A percentile compares a stretch with the other conserved stretches of the same genome.
phyloP scores from a whole-genome alignment of 2,329 filamentous ascomycete genomes.

The Cucurbitaria berberidis region DNA sequence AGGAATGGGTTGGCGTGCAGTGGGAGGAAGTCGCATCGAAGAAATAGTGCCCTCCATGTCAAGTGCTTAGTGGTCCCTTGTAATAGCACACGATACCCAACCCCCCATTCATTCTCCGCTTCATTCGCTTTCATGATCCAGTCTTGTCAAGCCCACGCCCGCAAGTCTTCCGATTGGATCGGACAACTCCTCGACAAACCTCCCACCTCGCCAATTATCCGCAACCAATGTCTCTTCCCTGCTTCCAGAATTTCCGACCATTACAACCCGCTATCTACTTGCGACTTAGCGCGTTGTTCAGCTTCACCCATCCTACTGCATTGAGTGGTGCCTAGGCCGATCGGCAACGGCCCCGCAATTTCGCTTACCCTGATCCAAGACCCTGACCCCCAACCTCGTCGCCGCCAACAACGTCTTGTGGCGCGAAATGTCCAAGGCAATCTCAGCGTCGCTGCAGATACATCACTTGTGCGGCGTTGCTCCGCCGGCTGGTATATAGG shows the following conservation, averaged over 20 bases:
- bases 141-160: not conserved
- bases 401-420: slow-evolving; percentile 7
- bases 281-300: slow-evolving; percentile 6
- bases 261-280: not conserved
- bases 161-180: slow-evolving; percentile 6
- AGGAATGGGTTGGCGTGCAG: slow-evolving; percentile 98
- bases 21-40: slow-evolving; percentile 76
- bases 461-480: slow-evolving; percentile 7
- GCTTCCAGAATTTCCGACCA: slow-evolving; percentile 8
- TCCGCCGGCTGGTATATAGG: slow-evolving; percentile 1
- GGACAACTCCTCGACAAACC: slow-evolving; percentile 1
- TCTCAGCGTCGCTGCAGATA: slow-evolving; percentile 2
- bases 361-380: slow-evolving; percentile 16
- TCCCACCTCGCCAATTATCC: slow-evolving; percentile 8
- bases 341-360: slow-evolving; percentile 15
- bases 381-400: slow-evolving; percentile 6
- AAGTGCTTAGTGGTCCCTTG: not conserved
- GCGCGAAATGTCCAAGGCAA: slow-evolving; percentile 1
- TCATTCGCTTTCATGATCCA: slow-evolving; percentile 3
- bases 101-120: not conserved
- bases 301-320: slow-evolving; percentile 5
- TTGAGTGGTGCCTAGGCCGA: slow-evolving; percentile 16
- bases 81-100: not conserved
- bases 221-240: not conserved
- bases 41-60: slow-evolving; percentile 13